Base-by-base conservation (phyloP, 108 stramenopile species). In the Mayamaea pseudoterrestris region DNA sequence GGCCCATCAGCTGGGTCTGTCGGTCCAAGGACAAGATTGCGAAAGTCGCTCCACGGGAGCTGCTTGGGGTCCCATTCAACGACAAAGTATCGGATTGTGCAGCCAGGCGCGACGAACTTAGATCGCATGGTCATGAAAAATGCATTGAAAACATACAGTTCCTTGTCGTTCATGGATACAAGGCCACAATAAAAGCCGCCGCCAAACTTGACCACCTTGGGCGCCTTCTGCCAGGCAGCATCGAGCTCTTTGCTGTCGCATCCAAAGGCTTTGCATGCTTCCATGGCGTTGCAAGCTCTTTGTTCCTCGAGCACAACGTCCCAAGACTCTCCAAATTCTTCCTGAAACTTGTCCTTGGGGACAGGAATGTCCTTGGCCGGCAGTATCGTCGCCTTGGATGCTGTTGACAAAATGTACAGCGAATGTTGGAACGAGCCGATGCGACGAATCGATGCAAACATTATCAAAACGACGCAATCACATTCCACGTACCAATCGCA, bases 171-270 rank as follows among this genome's bases (percentile, higher is more conserved):
- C 14, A 64, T 44, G 4, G 57, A 44, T 22, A 68, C 60, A 52
- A 45, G 44, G 20, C 91, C 94, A 56, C 88, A 90, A 64, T 96
- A 96, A 54, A 92, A 92, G 29, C 95, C 95, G 24, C 95, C 95
- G 20, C 95, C 95, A 47, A 96, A 74, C 55, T 96, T 96, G 39
- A 84, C 83, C 8, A 88, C 73, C 44, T 83, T 77, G 16, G 36
- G 11, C 13, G 75, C 65, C 31, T 62, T 55, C 27, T 61, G 48
- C 93, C 93, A 94, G 8, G 70, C 73, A 28, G 63, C 66, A 53
- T 88, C 76, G 29, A 95, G 59, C 46, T 83, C 74, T 9, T 64
- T 53, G 8, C 85, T 76, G 43, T 49, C 67, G 41, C 86, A 73
- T 21, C 62, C 68, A 39, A 92, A 85, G 12, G 73, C 53, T 41